Evolutionary conservation across 2,329 filamentous ascomycete species (phyloP).

Genomic region (Aspergillus quadricinctus): DNA sequence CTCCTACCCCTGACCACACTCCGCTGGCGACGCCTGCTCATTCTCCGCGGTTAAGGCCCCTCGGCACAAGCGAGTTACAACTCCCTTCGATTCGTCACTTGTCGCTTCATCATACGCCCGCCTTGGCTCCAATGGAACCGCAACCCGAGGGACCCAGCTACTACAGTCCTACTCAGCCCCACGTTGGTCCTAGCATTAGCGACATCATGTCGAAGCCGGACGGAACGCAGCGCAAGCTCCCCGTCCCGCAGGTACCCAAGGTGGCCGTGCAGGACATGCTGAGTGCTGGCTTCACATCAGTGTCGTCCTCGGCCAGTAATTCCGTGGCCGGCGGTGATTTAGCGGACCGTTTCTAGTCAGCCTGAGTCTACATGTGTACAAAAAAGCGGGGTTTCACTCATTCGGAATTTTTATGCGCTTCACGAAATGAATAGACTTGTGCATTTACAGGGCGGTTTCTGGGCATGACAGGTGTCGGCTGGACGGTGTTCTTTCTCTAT

Average conservation of each 20-base stretch:
- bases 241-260: conserved; percentile 82
- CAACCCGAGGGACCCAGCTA: conserved; percentile 57
- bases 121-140: conserved; percentile 67
- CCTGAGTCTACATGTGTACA: conserved; percentile 7
- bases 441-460: conserved; percentile 33
- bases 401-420: conserved; percentile 26
- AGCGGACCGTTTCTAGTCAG: conserved; percentile 49
- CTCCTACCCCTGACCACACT: conserved; percentile 95
- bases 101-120: conserved; percentile 62
- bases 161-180: conserved; percentile 52
- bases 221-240: conserved; percentile 82
- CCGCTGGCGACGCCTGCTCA: conserved; percentile 95
- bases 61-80: conserved; percentile 67
- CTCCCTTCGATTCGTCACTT: conserved; percentile 79
- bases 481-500: conserved; percentile 9
- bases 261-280: conserved; percentile 83
- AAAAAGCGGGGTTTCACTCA: conserved; percentile 10
- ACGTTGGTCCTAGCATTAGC: conserved; percentile 72
- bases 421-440: conserved; percentile 40
- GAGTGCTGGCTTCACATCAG: conserved; percentile 65
- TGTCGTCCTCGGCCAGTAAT: conserved; percentile 70
- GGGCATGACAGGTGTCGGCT: conserved; percentile 36
- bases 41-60: conserved; percentile 82
- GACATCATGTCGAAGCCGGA: conserved; percentile 92
- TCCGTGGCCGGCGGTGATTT: conserved; percentile 72